Conservation (phyloP, 139 green algal genomes). For the Volvox reticuliferus region DNA sequence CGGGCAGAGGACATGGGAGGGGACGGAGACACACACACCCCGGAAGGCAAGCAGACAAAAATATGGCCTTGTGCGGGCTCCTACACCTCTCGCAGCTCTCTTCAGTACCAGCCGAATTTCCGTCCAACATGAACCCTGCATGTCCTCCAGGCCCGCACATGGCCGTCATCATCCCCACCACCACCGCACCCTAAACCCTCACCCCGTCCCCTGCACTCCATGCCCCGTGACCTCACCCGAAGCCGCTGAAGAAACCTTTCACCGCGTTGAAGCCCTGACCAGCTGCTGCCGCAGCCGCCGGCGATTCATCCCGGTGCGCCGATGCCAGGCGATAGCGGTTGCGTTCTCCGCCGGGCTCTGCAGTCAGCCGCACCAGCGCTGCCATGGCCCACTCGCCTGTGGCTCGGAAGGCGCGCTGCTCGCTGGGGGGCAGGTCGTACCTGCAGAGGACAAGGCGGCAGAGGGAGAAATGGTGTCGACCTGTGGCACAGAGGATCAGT, state of each 20-base stretch:
- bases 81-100: too few species aligned
- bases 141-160: too few species aligned
- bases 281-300: background rate
- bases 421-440: conserved; percentile 38
- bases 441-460: background rate
- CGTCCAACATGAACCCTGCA: too few species aligned
- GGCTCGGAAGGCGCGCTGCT: conserved; percentile 40
- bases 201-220: background rate
- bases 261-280: background rate
- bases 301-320: conserved; percentile 4
- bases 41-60: too few species aligned
- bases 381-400: conserved; percentile 57
- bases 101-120: too few species aligned
- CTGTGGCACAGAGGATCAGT: background rate
- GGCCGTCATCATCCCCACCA: too few species aligned
- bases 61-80: too few species aligned
- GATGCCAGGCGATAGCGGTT: conserved; percentile 31
- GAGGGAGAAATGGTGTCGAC: too few species aligned
- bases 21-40: too few species aligned
- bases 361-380: conserved; percentile 48
- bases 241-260: conserved; percentile 6
- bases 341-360: conserved; percentile 22
- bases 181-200: background rate
- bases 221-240: background rate
- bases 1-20: too few species aligned